phyloP scores from a whole-genome alignment of 2,329 filamentous ascomycete species.

The Aureobasidium pullulans region DNA sequence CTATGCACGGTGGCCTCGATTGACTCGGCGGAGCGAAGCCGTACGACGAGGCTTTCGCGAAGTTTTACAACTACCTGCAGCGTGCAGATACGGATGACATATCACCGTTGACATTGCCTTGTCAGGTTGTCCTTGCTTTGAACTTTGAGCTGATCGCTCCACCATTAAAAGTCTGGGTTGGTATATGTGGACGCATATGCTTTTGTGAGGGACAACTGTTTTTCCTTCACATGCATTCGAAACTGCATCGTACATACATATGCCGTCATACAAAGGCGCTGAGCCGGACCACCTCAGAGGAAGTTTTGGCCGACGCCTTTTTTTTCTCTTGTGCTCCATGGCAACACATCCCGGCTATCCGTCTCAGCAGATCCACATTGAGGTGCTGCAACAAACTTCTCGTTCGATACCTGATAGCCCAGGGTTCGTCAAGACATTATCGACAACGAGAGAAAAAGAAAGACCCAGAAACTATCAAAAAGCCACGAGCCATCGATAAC shows the following conservation, averaged over 20 bases:
- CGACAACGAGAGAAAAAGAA: neutral
- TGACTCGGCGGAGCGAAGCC: constrained; percentile 9
- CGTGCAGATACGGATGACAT: constrained; percentile 8
- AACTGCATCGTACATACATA: neutral
- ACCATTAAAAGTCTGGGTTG: neutral
- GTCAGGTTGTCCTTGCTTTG: constrained; percentile 9
- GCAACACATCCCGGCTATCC: neutral
- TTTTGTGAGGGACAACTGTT: neutral
- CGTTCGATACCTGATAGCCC: neutral
- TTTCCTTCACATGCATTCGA: constrained; percentile 1
- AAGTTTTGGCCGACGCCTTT: constrained; percentile 5
- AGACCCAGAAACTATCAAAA: neutral
- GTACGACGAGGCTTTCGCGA: constrained; percentile 4
- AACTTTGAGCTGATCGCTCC: constrained; percentile 7
- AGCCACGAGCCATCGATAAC: neutral
- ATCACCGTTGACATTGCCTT: constrained; percentile 9
- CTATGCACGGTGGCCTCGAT: constrained; percentile 9
- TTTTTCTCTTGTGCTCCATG: neutral
- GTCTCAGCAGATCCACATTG: neutral
- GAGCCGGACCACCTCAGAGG: neutral
- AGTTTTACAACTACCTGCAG: neutral
- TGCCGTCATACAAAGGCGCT: constrained; percentile 9
- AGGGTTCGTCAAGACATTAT: neutral
- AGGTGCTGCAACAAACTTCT: neutral
- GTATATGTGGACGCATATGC: neutral